Percentiles rank a stretch among this genome's conserved stretches.
Conservation (phyloP, 805 yeast genomes). For the Yarrowia porcina region DNA sequence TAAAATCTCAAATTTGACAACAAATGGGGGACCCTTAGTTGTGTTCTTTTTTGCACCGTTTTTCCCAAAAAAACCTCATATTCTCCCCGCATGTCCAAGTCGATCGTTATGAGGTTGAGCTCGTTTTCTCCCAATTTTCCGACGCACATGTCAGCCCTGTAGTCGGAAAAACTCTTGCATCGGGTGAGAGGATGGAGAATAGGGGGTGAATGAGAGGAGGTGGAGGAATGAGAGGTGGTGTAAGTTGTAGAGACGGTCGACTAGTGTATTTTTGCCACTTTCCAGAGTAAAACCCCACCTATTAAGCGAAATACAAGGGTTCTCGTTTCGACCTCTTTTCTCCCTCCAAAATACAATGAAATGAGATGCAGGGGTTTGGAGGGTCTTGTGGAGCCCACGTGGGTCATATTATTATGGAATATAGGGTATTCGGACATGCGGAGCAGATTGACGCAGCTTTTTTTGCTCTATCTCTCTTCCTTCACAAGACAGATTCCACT, state of each 20-base stretch:
- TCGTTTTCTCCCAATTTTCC: neutral
- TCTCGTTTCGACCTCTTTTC: too few relatives aligned
- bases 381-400: neutral
- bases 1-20: too few relatives aligned
- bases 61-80: neutral
- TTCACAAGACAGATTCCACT: too few relatives aligned
- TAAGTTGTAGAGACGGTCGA: neutral
- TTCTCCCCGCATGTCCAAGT: neutral
- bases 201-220: neutral
- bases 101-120: neutral
- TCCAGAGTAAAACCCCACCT: too few relatives aligned
- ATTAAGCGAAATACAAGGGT: neutral
- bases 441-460: neutral
- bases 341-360: too few relatives aligned
- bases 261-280: too few relatives aligned
- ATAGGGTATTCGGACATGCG: too few relatives aligned
- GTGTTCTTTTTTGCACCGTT: too few relatives aligned
- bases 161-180: slow-evolving; percentile 17
- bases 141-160: neutral
- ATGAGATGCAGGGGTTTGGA: neutral
- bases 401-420: neutral
- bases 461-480: neutral
- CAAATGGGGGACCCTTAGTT: too few relatives aligned
- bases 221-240: neutral
- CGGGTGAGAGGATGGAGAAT: neutral